Evolutionary conservation across 495 filamentous ascomycete species (phyloP).

Genomic region (Hypoxylon cercidicola): DNA sequence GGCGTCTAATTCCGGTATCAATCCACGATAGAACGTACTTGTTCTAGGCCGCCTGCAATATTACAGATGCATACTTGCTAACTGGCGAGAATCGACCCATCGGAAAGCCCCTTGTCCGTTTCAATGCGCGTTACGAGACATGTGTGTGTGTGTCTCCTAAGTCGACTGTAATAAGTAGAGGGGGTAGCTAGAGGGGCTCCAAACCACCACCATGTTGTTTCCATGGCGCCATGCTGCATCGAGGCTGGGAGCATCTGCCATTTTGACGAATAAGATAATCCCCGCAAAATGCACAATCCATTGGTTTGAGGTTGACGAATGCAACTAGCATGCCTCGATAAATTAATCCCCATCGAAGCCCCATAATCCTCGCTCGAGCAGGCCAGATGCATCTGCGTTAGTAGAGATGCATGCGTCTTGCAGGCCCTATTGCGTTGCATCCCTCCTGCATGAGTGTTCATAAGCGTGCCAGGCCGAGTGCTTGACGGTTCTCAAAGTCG

Average conservation of each 20-base stretch:
- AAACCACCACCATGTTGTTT: constrained; percentile 11
- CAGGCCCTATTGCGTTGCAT: constrained; percentile 40
- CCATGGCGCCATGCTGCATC: constrained; percentile 14
- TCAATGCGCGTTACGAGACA: constrained; percentile 40
- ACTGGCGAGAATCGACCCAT: constrained; percentile 36
- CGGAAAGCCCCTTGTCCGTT: constrained; percentile 38
- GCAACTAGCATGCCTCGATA: constrained; percentile 36
- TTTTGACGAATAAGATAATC: constrained; percentile 45
- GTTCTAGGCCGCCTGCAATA: constrained; percentile 9
- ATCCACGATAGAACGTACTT: constrained; percentile 6
- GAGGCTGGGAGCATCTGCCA: constrained; percentile 34
- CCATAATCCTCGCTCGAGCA: constrained; percentile 38
- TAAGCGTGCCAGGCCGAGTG: constrained; percentile 31
- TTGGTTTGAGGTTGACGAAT: constrained; percentile 34
- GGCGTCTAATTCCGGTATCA: constrained; percentile 2
- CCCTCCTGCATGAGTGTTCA: constrained; percentile 35
- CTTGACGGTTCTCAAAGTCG: constrained; percentile 23
- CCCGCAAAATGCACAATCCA: constrained; percentile 40
- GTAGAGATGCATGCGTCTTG: constrained; percentile 28
- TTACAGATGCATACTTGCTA: constrained; percentile 12
- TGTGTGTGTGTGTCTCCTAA: constrained; percentile 39
- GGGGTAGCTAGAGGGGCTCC: constrained; percentile 33
- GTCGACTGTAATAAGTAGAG: constrained; percentile 34
- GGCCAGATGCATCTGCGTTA: constrained; percentile 41
- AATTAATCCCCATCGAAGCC: constrained; percentile 38